Evolutionary conservation across 257 asterid species (phyloP).

Genomic region (Cruciata laevipes): DNA sequence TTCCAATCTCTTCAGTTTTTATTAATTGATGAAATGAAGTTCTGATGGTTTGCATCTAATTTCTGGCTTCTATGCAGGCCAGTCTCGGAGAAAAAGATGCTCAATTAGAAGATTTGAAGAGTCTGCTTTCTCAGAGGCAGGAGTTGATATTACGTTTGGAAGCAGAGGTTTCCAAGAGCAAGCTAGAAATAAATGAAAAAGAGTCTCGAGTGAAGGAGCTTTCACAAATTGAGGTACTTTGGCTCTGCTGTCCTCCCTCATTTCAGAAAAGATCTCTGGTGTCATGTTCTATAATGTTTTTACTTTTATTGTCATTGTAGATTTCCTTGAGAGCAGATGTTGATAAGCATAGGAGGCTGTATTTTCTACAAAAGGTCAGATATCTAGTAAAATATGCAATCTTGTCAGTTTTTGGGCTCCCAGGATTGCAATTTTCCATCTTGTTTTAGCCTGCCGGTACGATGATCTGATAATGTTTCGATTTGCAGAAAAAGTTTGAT

Average conservation of each 20-base stretch:
- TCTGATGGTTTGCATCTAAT: constrained; percentile 1
- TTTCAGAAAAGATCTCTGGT: not conserved
- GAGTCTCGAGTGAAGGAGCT: constrained; percentile 56
- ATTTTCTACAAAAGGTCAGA: constrained; percentile 23
- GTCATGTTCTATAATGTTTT: not conserved
- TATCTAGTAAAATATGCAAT: not conserved
- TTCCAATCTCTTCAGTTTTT: not conserved
- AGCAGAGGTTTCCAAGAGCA: constrained; percentile 59
- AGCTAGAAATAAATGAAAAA: constrained; percentile 47
- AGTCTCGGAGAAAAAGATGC: constrained; percentile 56
- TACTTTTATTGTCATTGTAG: constrained; percentile 14
- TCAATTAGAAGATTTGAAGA: constrained; percentile 53
- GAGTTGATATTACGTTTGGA: constrained; percentile 47
- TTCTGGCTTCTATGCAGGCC: constrained; percentile 12
- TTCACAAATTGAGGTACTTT: constrained; percentile 41
- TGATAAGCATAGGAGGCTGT: constrained; percentile 27
- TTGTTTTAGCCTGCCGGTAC: not conserved
- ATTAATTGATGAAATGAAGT: not conserved
- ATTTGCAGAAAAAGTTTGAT: constrained; percentile 36
- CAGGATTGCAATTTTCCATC: not conserved
- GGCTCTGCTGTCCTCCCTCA: not conserved
- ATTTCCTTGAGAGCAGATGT: constrained; percentile 47
- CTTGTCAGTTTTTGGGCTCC: constrained; percentile 8
- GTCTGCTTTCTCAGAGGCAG: constrained; percentile 54
- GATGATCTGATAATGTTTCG: not conserved